These are phyloP conservation scores for Daldinia loculata DNA, from an alignment of 495 filamentous ascomycete species.

Conservation along the genomic window DNA sequence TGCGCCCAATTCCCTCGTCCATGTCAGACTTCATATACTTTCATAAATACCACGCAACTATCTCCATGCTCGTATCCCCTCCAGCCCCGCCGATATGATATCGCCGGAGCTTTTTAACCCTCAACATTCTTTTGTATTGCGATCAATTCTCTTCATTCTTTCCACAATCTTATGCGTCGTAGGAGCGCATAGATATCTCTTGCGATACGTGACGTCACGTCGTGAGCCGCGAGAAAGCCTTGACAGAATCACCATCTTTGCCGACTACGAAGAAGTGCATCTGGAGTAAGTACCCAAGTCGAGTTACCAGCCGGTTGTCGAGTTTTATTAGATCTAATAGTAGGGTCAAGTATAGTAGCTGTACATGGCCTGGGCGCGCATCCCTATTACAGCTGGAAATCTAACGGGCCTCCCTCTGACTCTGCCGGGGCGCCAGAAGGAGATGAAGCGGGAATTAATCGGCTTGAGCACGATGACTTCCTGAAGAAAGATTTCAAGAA, in stretches of 20 bases:
- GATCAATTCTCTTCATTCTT: neutral
- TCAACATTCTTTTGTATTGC: neutral
- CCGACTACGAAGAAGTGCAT: conserved; percentile 3
- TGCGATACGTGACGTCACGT: neutral
- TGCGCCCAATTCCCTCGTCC: neutral
- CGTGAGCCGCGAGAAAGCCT: conserved; percentile 1
- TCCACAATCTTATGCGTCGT: neutral
- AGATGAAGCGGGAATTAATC: neutral
- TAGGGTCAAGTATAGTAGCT: neutral
- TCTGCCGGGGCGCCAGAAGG: neutral
- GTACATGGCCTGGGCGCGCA: conserved; percentile 8
- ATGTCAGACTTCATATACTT: neutral
- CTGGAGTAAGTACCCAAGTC: neutral
- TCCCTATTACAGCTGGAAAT: conserved; percentile 6
- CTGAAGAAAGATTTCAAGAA: conserved; percentile 4
- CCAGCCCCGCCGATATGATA: neutral
- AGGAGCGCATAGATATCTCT: neutral
- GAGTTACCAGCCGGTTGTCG: neutral
- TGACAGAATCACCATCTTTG: neutral
- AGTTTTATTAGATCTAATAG: neutral
- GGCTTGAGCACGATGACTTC: conserved; percentile 8
- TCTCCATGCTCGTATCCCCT: neutral
- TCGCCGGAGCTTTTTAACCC: neutral
- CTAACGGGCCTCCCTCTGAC: neutral
- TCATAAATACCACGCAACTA: neutral